phyloP scores from a whole-genome alignment of 106 monocot genomes.

The Dioscorea zingiberensis region DNA sequence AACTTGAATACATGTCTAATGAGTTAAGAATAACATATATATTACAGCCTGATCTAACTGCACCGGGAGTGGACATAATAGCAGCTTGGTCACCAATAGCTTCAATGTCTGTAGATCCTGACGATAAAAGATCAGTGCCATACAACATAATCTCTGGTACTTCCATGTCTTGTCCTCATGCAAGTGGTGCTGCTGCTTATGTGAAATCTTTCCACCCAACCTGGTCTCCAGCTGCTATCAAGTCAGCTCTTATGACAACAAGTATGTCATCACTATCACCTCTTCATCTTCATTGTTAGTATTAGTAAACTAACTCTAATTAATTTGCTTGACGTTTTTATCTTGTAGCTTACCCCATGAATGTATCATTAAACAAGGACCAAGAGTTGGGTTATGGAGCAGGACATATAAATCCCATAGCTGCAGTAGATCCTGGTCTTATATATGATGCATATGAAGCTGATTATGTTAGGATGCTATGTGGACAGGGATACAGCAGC shows the following conservation, averaged over 20 bases:
- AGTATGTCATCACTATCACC: no score
- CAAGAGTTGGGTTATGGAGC: slow-evolving; percentile 21
- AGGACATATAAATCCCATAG: slow-evolving; percentile 16
- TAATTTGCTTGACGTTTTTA: no score
- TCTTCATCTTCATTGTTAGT: no score
- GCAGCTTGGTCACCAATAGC: not conserved
- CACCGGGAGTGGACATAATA: not conserved
- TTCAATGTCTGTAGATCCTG: no score
- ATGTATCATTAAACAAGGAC: not conserved
- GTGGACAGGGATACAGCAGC: slow-evolving; percentile 13
- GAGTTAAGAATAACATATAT: no score
- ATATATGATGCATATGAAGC: slow-evolving; percentile 15
- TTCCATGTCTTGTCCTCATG: not conserved
- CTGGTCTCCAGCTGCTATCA: not conserved
- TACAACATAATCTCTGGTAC: not conserved
- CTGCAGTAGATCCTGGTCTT: slow-evolving; percentile 9
- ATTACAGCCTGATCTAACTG: slow-evolving; percentile 1
- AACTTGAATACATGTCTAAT: no score
- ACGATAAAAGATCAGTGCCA: not conserved
- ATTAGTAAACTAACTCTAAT: no score
- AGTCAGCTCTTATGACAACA: slow-evolving; percentile 2
- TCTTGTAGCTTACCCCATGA: slow-evolving; percentile 12
- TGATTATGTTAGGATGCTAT: slow-evolving; percentile 13
- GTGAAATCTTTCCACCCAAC: no score
- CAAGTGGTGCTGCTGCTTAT: no score